Base-by-base conservation (phyloP, 345 rosid genomes). In the Limnanthes douglasii region DNA sequence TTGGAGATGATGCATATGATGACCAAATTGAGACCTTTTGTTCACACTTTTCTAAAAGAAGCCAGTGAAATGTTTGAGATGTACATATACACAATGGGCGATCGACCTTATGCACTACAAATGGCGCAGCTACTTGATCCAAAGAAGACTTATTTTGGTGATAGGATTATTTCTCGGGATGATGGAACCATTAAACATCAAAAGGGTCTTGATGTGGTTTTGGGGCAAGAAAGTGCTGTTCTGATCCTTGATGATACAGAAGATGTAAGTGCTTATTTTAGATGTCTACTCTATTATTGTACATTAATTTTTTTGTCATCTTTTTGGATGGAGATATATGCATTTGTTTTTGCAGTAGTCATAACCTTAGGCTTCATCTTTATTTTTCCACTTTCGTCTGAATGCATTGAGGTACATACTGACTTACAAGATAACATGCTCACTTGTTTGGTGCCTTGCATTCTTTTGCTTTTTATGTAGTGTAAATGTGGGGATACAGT, bases 81-180 rank as follows among this genome's bases (percentile, higher is more conserved):
- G 80, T 70, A 78, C 41, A 68, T 74, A 32, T 71, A 71, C 34
- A 71, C 84, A 8, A 71, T 78, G 92, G 92, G 92, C 15, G 84
- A 74, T 21, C 51, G 74, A 43, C 53, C 70, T 3, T 78, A 78
- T 18, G 79, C 80, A 8, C 30, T 34, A 51, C 70, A 74, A 64
- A 78, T 78, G 92, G 84, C 84, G 13, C 68, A 74, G 39, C 48
- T 78, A 15, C 80, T 78, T 27, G 92, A 74, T 33, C 92, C 80
- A n/a, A 41, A 13, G 40, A 39, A 39, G 27, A 68, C 73, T 27
- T 78, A 65, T 39, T 78, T 74, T 43, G 33, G 14, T 21, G 37
- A 34, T 21, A 63, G 59, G 52, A 74, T 74, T 20, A 78, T 74
- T 45, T 78, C 90, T 26, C 62, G 90, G 34, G 80, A 74, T 45